Conservation (phyloP, 495 filamentous ascomycete genomes). For the Diplogelasinospora grovesii region DNA sequence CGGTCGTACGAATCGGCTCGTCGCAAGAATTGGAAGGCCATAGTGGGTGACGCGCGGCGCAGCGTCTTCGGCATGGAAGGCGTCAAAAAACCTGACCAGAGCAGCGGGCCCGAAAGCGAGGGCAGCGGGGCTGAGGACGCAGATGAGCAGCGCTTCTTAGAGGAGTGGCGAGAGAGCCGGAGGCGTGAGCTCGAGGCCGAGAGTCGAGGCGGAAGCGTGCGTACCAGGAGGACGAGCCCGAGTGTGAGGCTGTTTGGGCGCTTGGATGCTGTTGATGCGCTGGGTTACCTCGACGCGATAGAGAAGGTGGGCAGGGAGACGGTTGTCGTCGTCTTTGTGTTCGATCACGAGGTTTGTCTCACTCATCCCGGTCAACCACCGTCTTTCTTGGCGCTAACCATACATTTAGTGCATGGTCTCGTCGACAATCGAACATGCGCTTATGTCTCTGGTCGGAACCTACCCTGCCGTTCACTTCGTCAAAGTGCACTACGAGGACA, state of each 20-base stretch:
- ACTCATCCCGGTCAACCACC: slow-evolving; percentile 1
- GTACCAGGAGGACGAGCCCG: slow-evolving; percentile 57
- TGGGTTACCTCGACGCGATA: slow-evolving; percentile 89
- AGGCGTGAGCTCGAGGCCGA: slow-evolving; percentile 65
- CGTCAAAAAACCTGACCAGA: slow-evolving; percentile 37
- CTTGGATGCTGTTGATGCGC: slow-evolving; percentile 78
- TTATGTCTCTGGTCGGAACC: slow-evolving; percentile 62
- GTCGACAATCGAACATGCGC: slow-evolving; percentile 65
- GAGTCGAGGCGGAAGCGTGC: slow-evolving; percentile 31
- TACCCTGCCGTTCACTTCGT: slow-evolving; percentile 74
- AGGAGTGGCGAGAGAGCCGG: slow-evolving; percentile 72
- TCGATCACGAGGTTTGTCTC: slow-evolving; percentile 72
- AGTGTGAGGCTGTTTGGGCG: slow-evolving; percentile 69
- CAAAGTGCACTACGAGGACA: slow-evolving; percentile 85
- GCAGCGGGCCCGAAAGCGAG: slow-evolving; percentile 41
- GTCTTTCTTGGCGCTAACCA: slow-evolving; percentile 11
- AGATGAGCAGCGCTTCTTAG: slow-evolving; percentile 77
- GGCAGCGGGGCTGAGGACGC: slow-evolving; percentile 30
- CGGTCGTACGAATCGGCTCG: slow-evolving; percentile 80
- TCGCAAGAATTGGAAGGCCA: slow-evolving; percentile 53
- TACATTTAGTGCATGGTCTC: slow-evolving; percentile 62
- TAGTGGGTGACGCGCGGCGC: slow-evolving; percentile 35
- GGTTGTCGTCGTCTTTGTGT: slow-evolving; percentile 90
- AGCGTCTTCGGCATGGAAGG: slow-evolving; percentile 37
- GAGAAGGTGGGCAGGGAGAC: slow-evolving; percentile 78